phyloP scores from a whole-genome alignment of 345 rosid genomes.

The Rhodamnia rubescens region DNA sequence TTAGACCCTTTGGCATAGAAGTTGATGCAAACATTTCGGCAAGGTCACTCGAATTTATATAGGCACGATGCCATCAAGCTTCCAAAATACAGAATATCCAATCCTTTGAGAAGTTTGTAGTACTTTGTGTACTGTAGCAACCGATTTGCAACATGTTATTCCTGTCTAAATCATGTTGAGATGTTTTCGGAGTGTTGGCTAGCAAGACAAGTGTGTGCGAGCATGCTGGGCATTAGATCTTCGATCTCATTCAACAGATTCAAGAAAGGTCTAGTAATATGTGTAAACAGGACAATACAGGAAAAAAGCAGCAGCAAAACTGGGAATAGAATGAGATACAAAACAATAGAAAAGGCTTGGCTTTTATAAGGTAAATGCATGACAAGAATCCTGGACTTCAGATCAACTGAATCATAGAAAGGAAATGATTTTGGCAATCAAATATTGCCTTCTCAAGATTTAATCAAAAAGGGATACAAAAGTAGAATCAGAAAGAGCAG shows the following conservation, averaged over 20 bases:
- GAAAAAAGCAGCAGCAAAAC: neutral
- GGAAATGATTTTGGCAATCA: constrained; percentile 13
- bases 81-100: neutral
- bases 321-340: neutral
- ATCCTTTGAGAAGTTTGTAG: neutral
- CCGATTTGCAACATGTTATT: neutral
- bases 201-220: neutral
- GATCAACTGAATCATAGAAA: constrained; percentile 8
- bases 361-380: neutral
- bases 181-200: neutral
- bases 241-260: neutral
- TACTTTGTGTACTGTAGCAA: neutral
- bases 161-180: neutral
- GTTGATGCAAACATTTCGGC: neutral
- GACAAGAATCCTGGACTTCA: constrained; percentile 1
- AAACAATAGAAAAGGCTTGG: neutral
- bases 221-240: neutral
- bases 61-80: neutral
- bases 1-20: neutral
- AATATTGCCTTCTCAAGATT: constrained; percentile 16
- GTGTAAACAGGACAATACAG: neutral
- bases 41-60: too few relatives aligned
- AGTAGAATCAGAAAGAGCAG: constrained; percentile 11
- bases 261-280: neutral
- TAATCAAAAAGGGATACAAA: constrained; percentile 13